Base-by-base conservation (phyloP, 495 filamentous ascomycete species). In the Stereocaulon alpinum region DNA sequence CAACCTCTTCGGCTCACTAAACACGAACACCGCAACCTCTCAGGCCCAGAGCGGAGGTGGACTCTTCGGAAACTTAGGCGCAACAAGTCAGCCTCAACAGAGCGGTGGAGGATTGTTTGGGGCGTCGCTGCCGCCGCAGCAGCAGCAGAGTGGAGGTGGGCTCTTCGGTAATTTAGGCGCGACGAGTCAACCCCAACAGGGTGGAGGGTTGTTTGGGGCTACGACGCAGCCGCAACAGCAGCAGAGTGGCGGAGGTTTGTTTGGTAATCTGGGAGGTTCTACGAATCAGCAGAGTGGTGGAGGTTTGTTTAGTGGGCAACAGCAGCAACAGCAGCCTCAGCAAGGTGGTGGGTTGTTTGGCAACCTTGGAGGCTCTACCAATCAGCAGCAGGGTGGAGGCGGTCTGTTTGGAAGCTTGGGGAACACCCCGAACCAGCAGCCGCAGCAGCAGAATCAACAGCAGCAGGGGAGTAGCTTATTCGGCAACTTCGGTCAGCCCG, bases 381-480 rank as follows among this genome's bases (percentile, higher is more conserved):
- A 61, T 45, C 68, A 66, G 61, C 70, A 70, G 55, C 67, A 75
- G 45, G 32, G 49, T 37, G 49, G 69, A 70, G 54, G 42, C 18
- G 60, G 62, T 43, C 55, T 63, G 14, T 67, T 68, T 53, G 62
- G 62, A 22, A 55, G 45, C 12, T 32, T 59, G 17, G 60, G 56
- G 9, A 44, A 50, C 7, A 60, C 60, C 44, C 48, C 58, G 41
- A 60, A 61, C 47, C 68, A 66, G 61, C 70, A 70, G 56, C 66
- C 72, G 22, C 75, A 74, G 63, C 64, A 66, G 48, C 71, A 75
- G 47, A 73, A 76, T 29, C 65, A 62, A 49, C 64, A 66, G 58
- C 72, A 73, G 60, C 66, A 65, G 34, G 69, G 68, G 6, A 70
- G 71, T 40, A 66, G 68, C 32, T 50, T 70, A 44, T 71, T 74